Conservation (phyloP, 371 early-diverging fungal genomes). For the Rhizomucor pusillus region DNA sequence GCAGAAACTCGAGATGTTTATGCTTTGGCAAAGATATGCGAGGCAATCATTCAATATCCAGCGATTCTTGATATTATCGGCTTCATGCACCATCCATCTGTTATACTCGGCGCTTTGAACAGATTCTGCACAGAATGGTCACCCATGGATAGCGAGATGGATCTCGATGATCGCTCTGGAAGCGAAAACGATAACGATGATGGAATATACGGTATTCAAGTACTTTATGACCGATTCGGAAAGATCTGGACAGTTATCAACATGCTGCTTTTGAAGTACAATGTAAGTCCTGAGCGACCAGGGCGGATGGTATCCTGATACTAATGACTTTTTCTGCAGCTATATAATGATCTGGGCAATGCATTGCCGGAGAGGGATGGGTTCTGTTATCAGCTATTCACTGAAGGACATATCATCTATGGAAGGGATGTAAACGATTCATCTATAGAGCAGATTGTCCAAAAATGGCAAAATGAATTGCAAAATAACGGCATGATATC, state of each 20-base stretch:
- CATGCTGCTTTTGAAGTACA: conserved; percentile 28
- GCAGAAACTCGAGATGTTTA: conserved; percentile 21
- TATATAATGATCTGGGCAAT: conserved; percentile 25
- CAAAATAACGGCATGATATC: conserved; percentile 30
- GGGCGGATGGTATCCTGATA: background rate
- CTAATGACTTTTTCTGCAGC: conserved; percentile 13
- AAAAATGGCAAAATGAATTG: conserved; percentile 34
- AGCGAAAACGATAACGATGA: conserved; percentile 18
- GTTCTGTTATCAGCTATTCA: conserved; percentile 34
- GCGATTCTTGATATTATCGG: conserved; percentile 40
- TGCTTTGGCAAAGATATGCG: conserved; percentile 31
- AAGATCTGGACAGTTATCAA: conserved; percentile 40
- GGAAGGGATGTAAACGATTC: conserved; percentile 20
- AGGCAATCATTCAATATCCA: conserved; percentile 31
- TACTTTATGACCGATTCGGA: conserved; percentile 34
- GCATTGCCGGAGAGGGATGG: conserved; percentile 28
- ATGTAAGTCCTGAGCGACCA: conserved; percentile 18
- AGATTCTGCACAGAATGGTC: conserved; percentile 38
- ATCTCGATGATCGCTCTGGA: conserved; percentile 21
- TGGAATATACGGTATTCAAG: conserved; percentile 31
- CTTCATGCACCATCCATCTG: conserved; percentile 35
- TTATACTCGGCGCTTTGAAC: conserved; percentile 33
- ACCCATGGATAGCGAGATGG: conserved; percentile 19
- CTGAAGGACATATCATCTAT: conserved; percentile 23
- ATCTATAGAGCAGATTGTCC: conserved; percentile 24